Conservation (phyloP, 2,329 filamentous ascomycete species). For the Boeremia exigua region DNA sequence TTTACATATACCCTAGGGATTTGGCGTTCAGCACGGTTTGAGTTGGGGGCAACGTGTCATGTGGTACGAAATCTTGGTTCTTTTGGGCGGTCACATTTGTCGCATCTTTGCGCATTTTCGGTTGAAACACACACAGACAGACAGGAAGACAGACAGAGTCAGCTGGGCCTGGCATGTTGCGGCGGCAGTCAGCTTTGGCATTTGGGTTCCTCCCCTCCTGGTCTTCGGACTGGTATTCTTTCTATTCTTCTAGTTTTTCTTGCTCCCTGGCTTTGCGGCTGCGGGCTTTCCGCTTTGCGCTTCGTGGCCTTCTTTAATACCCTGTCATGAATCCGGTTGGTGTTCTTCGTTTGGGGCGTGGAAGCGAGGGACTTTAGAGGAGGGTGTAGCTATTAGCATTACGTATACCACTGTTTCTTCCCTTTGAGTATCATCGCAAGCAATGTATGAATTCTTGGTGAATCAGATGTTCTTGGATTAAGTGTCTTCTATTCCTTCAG, state of each 20-base stretch:
- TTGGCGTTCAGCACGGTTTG: constrained; percentile 4
- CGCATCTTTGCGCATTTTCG: background rate
- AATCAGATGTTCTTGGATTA: too few species aligned
- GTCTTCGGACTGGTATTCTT: background rate
- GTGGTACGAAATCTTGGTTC: constrained; percentile 4
- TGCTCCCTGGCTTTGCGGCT: background rate
- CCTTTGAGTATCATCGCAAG: background rate
- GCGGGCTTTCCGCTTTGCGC: background rate
- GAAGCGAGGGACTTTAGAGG: too few species aligned
- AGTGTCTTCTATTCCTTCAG: too few species aligned
- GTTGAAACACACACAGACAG: background rate
- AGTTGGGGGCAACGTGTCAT: constrained; percentile 1
- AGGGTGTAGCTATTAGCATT: background rate
- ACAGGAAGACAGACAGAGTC: background rate
- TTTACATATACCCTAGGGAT: constrained; percentile 13
- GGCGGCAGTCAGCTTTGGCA: constrained; percentile 1
- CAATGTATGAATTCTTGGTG: background rate
- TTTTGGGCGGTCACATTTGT: background rate
- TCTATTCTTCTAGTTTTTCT: background rate
- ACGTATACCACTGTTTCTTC: background rate
- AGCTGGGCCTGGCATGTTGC: constrained; percentile 8
- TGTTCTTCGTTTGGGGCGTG: background rate
- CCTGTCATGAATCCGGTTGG: background rate
- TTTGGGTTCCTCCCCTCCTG: background rate
- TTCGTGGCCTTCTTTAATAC: constrained; percentile 5